A percentile compares a stretch with the other conserved stretches of the same genome.
Conservation (phyloP, 2,329 filamentous ascomycete genomes). For the Dactylellina haptotyla region DNA sequence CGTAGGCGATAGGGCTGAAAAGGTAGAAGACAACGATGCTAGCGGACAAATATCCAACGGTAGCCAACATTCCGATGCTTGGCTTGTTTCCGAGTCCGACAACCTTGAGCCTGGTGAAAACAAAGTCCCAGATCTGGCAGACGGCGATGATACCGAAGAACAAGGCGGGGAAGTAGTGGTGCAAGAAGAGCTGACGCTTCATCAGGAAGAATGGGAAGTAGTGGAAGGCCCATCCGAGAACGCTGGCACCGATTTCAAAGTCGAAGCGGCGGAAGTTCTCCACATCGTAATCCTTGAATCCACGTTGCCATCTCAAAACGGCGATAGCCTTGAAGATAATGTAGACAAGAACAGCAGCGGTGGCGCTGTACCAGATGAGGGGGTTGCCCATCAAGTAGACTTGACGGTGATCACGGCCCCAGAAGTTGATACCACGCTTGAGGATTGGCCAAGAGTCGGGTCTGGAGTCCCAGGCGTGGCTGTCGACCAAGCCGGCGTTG, state of each 20-base stretch:
- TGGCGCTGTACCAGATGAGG: slow-evolving; percentile 91
- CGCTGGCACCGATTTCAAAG: slow-evolving; percentile 89
- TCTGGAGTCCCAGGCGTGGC: slow-evolving; percentile 97
- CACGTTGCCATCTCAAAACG: slow-evolving; percentile 91
- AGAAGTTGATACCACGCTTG: slow-evolving; percentile 97
- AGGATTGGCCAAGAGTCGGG: slow-evolving; percentile 93
- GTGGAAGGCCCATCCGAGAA: slow-evolving; percentile 95
- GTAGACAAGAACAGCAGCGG: slow-evolving; percentile 79
- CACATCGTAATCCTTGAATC: slow-evolving; percentile 84
- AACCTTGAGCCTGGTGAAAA: slow-evolving; percentile 75
- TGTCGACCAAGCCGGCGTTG: slow-evolving; percentile 94
- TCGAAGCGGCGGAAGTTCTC: slow-evolving; percentile 94
- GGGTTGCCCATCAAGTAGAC: slow-evolving; percentile 97
- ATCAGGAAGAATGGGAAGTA: slow-evolving; percentile 99
- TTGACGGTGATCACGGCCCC: slow-evolving; percentile 91
- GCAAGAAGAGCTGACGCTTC: slow-evolving; percentile 96
- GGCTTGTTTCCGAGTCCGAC: slow-evolving; percentile 76
- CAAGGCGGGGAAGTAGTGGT: slow-evolving; percentile 97
- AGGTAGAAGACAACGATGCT: slow-evolving; percentile 80
- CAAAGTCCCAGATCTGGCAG: slow-evolving; percentile 88
- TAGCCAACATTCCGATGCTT: slow-evolving; percentile 77
- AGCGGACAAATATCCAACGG: slow-evolving; percentile 77
- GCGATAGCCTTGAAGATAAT: slow-evolving; percentile 85
- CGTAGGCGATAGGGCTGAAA: slow-evolving; percentile 90
- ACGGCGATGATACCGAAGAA: slow-evolving; percentile 93